Percentiles rank a stretch among this genome's conserved stretches.
phyloP scores from a whole-genome alignment of 331 rosid genomes.

The Saraca asoca region DNA sequence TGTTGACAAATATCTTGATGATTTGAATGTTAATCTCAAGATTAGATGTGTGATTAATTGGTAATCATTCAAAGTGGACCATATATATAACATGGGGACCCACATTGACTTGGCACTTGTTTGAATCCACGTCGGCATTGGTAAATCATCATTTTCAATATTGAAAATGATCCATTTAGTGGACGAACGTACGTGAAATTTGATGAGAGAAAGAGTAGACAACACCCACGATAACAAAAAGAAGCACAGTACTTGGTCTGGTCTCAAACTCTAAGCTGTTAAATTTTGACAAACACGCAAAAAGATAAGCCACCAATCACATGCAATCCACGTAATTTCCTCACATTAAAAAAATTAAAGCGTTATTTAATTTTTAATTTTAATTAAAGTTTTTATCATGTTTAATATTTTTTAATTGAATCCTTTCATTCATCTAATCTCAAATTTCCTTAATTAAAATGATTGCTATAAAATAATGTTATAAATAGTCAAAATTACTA shows the following conservation, averaged over 20 bases:
- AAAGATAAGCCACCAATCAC: not conserved
- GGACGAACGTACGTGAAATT: no score
- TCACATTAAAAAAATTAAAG: no score
- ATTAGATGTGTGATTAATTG: not conserved
- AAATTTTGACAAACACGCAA: not conserved
- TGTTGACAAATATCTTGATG: not conserved
- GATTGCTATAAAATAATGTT: no score
- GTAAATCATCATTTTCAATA: not conserved
- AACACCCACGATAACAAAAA: slow-evolving; percentile 1
- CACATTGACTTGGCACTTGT: slow-evolving; percentile 37
- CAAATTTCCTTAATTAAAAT: no score
- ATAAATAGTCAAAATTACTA: no score
- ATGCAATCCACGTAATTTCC: no score
- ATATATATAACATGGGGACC: not conserved
- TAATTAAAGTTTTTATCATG: no score
- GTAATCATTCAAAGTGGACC: slow-evolving; percentile 14
- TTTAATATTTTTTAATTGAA: no score
- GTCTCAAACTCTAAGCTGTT: no score
- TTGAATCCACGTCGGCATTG: slow-evolving; percentile 39
- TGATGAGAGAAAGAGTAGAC: slow-evolving; percentile 33
- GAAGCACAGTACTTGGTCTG: not conserved
- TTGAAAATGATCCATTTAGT: not conserved
- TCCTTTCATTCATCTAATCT: no score
- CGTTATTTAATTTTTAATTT: no score
- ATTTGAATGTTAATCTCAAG: not conserved